Base-by-base conservation (phyloP, 225 moss, liverwort and hornwort species). In the Physcomitrellopsis africana region DNA sequence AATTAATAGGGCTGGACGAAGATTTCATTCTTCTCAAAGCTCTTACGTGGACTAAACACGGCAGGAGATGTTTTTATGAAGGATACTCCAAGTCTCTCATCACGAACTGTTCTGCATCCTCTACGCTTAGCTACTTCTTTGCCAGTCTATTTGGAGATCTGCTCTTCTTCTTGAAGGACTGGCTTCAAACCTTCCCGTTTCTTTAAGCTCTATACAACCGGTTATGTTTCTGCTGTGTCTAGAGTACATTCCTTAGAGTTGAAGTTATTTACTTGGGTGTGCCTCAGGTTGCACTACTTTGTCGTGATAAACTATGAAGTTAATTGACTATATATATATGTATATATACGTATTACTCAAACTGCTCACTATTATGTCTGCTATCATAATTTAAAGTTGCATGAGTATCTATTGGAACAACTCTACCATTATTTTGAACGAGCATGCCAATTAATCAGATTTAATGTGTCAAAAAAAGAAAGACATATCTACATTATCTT, bases 1-100 rank as follows among this genome's bases (percentile, higher is more conserved):
- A 27, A 49, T 11, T 48, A 53, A 46, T 74, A 62, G 43, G 6
- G 15, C 58, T 48, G 57, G 20, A 67, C 22, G 18, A 2, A 32
- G 66, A 72, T 58, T 52, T 65, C 13, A 22, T 47, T 11, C 9
- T 60, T 68, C 63, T 54, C 42, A 42, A 37, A 60, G 42, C 19
- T 72, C 48, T 52, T 19, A 16, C 20, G 32, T 62, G 72, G 53
- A 27, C 45, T 57, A 37, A 44, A 57, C 48, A 46, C 0, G 3
- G 49, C 44, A 56, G 62, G 60, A 9, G 7, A 16, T 10, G 0
- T 60, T 26, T 26, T 44, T 10, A 11, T 8, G 70, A 72, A 72
- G 72, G 16, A 29, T 66, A 13, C 22, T 10, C 44, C 9, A 62
- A 79, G 74, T 32, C 46, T 78, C 10, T 65, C 12, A 15, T 56